phyloP scores from a whole-genome alignment of 345 rosid species.

The Sisymbrium irio region DNA sequence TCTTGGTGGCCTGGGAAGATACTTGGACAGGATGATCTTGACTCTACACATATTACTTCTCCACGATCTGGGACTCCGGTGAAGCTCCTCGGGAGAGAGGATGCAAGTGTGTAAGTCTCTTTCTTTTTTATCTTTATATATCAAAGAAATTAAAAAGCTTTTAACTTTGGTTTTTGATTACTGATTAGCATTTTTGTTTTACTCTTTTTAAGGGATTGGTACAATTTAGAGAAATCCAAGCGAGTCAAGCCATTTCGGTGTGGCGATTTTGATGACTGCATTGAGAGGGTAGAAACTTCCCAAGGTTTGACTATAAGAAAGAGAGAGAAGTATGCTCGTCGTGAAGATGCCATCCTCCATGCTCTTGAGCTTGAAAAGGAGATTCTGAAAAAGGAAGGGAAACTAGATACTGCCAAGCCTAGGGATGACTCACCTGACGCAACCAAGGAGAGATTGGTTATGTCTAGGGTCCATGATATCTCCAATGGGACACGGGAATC shows the following conservation, averaged over 20 bases:
- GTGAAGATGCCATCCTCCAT: constrained; percentile 98
- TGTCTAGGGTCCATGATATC: constrained; percentile 43
- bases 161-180: neutral
- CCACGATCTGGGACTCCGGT: constrained; percentile 98
- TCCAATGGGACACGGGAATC: constrained; percentile 38
- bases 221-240: constrained; percentile 96
- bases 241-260: constrained; percentile 97
- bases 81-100: constrained; percentile 98
- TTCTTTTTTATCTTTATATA: neutral
- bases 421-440: constrained; percentile 42
- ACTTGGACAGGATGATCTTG: constrained; percentile 74
- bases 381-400: constrained; percentile 53
- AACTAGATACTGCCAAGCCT: constrained; percentile 34
- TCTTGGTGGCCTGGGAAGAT: constrained; percentile 99
- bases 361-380: constrained; percentile 97
- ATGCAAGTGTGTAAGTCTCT: constrained; percentile 93
- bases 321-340: constrained; percentile 98
- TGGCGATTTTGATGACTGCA: constrained; percentile 96
- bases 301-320: constrained; percentile 76
- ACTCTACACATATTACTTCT: constrained; percentile 69
- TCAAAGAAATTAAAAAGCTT: neutral
- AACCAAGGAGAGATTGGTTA: constrained; percentile 40
- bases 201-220: constrained; percentile 74
- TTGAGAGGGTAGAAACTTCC: constrained; percentile 81
- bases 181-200: neutral